Percentiles rank a stretch among this genome's conserved stretches.
phyloP scores from a whole-genome alignment of 2,329 filamentous ascomycete species.

The Verticillium nonalfalfae region DNA sequence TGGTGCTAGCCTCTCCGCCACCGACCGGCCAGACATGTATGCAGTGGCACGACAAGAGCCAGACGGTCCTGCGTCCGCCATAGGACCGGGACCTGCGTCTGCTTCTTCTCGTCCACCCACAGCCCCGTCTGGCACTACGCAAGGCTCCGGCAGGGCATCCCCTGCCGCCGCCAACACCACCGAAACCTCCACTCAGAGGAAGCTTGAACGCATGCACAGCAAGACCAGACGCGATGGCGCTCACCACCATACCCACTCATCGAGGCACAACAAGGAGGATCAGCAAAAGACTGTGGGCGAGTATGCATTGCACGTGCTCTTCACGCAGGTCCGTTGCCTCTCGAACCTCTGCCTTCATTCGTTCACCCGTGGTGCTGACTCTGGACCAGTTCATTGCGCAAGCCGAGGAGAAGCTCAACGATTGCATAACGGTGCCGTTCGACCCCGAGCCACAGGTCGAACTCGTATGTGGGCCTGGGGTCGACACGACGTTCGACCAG shows the following conservation, averaged over 20 bases:
- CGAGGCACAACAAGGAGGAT: conserved; percentile 58
- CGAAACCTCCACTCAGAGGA: conserved; percentile 41
- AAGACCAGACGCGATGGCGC: conserved; percentile 65
- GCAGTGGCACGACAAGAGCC: conserved; percentile 38
- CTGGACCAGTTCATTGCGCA: conserved; percentile 72
- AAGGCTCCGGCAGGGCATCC: conserved; percentile 36
- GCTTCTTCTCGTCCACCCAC: conserved; percentile 35
- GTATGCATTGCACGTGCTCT: conserved; percentile 92
- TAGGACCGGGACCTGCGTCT: conserved; percentile 8
- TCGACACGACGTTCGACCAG: conserved; percentile 87
- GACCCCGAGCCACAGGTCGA: conserved; percentile 83
- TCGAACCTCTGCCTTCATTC: background rate
- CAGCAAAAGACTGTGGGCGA: conserved; percentile 94
- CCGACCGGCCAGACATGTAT: conserved; percentile 46
- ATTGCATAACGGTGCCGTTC: conserved; percentile 73
- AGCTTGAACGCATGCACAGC: conserved; percentile 56
- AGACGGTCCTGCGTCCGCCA: conserved; percentile 21
- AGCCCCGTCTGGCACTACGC: conserved; percentile 36
- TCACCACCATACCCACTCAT: conserved; percentile 72
- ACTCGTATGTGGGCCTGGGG: conserved; percentile 81
- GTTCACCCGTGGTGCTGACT: conserved; percentile 20
- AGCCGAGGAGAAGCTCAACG: conserved; percentile 92
- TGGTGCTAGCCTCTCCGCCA: conserved; percentile 41
- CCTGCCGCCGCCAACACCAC: conserved; percentile 38
- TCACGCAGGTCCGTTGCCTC: conserved; percentile 45